These are phyloP conservation scores for Mortierella hygrophila DNA, from an alignment of 192 early-diverging fungal genomes.

Conservation along the genomic window DNA sequence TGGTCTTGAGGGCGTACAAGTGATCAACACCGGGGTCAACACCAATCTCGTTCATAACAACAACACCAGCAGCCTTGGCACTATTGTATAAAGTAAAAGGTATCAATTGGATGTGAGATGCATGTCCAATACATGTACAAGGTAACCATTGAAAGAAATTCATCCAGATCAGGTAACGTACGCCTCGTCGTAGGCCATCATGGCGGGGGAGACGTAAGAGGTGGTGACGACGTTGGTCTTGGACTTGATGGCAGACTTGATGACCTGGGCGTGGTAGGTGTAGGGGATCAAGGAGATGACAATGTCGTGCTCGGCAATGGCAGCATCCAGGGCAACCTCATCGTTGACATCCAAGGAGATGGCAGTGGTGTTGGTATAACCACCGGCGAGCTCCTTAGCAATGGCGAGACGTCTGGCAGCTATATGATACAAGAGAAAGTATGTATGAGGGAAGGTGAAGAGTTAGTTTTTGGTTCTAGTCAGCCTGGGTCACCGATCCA, in stretches of 20 bases:
- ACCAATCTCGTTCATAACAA: slow-evolving; percentile 98
- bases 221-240: slow-evolving; percentile 98
- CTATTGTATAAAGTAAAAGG: slow-evolving; percentile 61
- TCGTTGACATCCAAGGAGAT: slow-evolving; percentile 86
- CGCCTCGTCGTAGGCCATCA: slow-evolving; percentile 90
- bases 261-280: slow-evolving; percentile 90
- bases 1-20: slow-evolving; percentile 90
- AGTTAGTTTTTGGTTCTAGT: background rate
- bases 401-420: slow-evolving; percentile 83
- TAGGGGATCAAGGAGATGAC: slow-evolving; percentile 94
- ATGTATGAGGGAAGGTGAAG: background rate
- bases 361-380: slow-evolving; percentile 73
- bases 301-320: slow-evolving; percentile 88
- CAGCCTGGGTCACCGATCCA: slow-evolving; percentile 6
- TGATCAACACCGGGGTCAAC: slow-evolving; percentile 99
- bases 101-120: background rate
- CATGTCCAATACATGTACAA: background rate
- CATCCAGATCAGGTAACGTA: slow-evolving; percentile 56
- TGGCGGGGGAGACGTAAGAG: slow-evolving; percentile 95
- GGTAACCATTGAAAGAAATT: background rate
- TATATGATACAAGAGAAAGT: slow-evolving; percentile 20
- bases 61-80: slow-evolving; percentile 88
- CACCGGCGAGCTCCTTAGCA: slow-evolving; percentile 76
- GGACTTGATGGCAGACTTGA: slow-evolving; percentile 89
- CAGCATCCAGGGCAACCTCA: slow-evolving; percentile 76